These are phyloP conservation scores for Trichocladium uniseriatum DNA, from an alignment of 495 filamentous ascomycete genomes.

Conservation along the genomic window DNA sequence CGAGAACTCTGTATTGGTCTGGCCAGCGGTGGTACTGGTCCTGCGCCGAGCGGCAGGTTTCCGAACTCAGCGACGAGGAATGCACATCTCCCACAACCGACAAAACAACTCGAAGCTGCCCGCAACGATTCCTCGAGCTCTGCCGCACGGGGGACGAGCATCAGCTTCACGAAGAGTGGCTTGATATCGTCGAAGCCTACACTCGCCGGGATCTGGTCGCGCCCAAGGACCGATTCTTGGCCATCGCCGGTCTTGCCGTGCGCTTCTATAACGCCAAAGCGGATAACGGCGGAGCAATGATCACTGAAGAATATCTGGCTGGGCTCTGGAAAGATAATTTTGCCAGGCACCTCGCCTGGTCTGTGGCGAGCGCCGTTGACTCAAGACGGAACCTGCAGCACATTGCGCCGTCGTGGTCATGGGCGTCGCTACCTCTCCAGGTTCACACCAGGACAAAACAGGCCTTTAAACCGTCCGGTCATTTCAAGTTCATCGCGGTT, in stretches of 20 bases:
- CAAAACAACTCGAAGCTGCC: slow-evolving; percentile 11
- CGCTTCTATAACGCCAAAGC: slow-evolving; percentile 25
- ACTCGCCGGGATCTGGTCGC: slow-evolving; percentile 23
- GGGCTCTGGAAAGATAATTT: slow-evolving; percentile 25
- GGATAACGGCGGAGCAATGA: slow-evolving; percentile 7
- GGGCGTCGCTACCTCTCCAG: slow-evolving; percentile 21
- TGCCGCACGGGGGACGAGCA: slow-evolving; percentile 19
- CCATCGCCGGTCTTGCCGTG: slow-evolving; percentile 26
- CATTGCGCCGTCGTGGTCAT: slow-evolving; percentile 27
- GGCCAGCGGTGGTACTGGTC: slow-evolving; percentile 28
- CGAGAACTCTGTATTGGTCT: slow-evolving; percentile 26
- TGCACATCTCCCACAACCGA: neutral
- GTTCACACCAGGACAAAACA: slow-evolving; percentile 17
- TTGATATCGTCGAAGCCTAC: slow-evolving; percentile 27
- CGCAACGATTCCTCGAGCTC: slow-evolving; percentile 22
- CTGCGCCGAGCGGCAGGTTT: slow-evolving; percentile 20
- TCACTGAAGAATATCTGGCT: slow-evolving; percentile 23
- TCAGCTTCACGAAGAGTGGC: slow-evolving; percentile 25
- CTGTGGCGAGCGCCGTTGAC: slow-evolving; percentile 14
- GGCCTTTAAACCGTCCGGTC: slow-evolving; percentile 11
- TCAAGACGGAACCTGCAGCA: slow-evolving; percentile 13
- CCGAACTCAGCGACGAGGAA: slow-evolving; percentile 13
- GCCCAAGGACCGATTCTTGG: slow-evolving; percentile 22
- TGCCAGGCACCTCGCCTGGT: slow-evolving; percentile 24
- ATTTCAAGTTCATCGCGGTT: slow-evolving; percentile 19